Base-by-base conservation (phyloP, 441 rosid species). In the Hura crepitans region DNA sequence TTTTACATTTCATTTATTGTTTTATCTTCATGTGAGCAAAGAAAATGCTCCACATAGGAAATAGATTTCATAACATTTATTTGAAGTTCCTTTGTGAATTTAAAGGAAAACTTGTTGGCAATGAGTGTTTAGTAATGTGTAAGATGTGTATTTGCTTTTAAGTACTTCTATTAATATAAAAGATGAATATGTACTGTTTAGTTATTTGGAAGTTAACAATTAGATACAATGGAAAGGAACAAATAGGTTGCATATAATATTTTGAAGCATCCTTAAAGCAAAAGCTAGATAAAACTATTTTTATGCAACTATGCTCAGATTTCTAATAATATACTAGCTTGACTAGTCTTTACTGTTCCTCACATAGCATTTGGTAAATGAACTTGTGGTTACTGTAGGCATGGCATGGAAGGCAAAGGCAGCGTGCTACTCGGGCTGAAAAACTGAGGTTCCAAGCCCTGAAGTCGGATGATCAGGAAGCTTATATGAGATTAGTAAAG, bases 331-430 rank as follows among this genome's bases (percentile, higher is more conserved):
- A 28, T 42, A 33, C 43, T 65, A 15, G 9, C 51, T 63, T 39
- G 51, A 50, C 6, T 30, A 37, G 69, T 43, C 70, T 11, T 57
- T 53, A n/a, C 12, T 42, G 5, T 57, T 65, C 31, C 62, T 55
- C 22, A 35, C 51, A 50, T 78, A 64, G 55, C 46, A 22, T 79
- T 22, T 58, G 18, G 37, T 64, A 25, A 33, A 50, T 46, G 61
- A 45, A 60, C 54, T 49, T 53, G 10, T 49, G 27, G 11, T 4
- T 74, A 53, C 72, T 79, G 53, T 69, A 96, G 99, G 91, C 94
- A 17, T 96, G 99, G 99, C 99, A 96, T 89, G 98, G 97, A 78
- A 90, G 89, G 80, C 99, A 96, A 85, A 84, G 98, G 81, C 99
- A 96, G 66, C 97, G 99, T 71, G 97, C 97, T 56, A 91, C 97